These are phyloP conservation scores for Arthrinium puccinioides DNA, from an alignment of 2,329 filamentous ascomycete species.

Conservation along the genomic window DNA sequence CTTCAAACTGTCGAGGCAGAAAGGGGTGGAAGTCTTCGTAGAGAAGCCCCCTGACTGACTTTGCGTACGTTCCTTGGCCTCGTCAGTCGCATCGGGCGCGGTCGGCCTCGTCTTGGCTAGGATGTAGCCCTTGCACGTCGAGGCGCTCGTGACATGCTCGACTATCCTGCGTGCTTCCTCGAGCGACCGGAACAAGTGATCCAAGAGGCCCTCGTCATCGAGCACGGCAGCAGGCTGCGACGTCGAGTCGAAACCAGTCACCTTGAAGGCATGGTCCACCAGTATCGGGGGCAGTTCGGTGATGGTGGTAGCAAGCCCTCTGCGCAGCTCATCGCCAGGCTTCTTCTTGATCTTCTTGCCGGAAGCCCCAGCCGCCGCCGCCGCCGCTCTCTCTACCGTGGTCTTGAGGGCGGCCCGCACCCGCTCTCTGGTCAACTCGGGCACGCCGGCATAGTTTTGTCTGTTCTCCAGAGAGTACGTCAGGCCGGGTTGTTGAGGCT, in stretches of 20 bases:
- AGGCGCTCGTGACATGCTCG: slow-evolving; percentile 57
- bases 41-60: slow-evolving; percentile 44
- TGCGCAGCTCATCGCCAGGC: slow-evolving; percentile 67
- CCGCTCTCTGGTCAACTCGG: slow-evolving; percentile 66
- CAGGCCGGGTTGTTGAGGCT: slow-evolving; percentile 69
- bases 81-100: slow-evolving; percentile 15
- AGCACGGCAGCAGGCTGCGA: slow-evolving; percentile 64
- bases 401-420: slow-evolving; percentile 62
- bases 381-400: slow-evolving; percentile 52
- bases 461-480: slow-evolving; percentile 74
- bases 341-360: slow-evolving; percentile 68
- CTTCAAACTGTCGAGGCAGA: slow-evolving; percentile 69
- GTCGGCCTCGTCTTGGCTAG: slow-evolving; percentile 58
- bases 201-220: slow-evolving; percentile 54
- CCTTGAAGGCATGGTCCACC: slow-evolving; percentile 75
- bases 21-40: slow-evolving; percentile 98
- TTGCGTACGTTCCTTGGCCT: slow-evolving; percentile 23
- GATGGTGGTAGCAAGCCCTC: slow-evolving; percentile 74
- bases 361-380: slow-evolving; percentile 36
- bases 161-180: slow-evolving; percentile 64
- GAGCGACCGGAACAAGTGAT: slow-evolving; percentile 61
- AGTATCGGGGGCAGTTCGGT: slow-evolving; percentile 84
- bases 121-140: slow-evolving; percentile 74
- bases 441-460: slow-evolving; percentile 75
- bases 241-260: slow-evolving; percentile 61